Conservation (phyloP, 2,329 filamentous ascomycete species). For the Parascedosporium putredinis region DNA sequence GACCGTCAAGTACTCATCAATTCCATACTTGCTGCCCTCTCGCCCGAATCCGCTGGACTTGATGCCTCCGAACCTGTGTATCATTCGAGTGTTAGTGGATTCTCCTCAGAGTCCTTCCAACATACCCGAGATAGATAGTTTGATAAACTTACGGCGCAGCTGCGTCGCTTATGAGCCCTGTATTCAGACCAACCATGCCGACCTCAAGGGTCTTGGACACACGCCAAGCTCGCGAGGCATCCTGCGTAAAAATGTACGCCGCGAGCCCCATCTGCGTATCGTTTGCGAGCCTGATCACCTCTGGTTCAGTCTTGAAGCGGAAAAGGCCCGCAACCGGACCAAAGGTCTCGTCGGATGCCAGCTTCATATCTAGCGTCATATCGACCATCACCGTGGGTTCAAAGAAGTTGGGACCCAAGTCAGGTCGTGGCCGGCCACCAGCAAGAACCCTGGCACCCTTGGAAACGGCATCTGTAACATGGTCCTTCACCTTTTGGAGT, state of each 20-base stretch:
- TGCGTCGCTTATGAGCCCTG: conserved; percentile 52
- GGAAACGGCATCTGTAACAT: conserved; percentile 51
- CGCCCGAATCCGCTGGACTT: no score
- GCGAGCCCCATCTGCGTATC: conserved; percentile 57
- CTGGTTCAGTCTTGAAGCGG: conserved; percentile 57
- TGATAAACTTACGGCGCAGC: conserved; percentile 35
- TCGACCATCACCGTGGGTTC: conserved; percentile 57
- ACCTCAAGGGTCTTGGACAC: conserved; percentile 68
- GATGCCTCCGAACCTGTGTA: no score
- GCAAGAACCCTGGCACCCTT: conserved; percentile 49
- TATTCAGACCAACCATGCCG: conserved; percentile 81
- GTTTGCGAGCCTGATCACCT: conserved; percentile 59
- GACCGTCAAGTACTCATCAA: no score
- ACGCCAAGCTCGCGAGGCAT: conserved; percentile 48
- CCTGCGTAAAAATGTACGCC: conserved; percentile 60
- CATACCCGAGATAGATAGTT: no score
- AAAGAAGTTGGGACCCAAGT: conserved; percentile 59
- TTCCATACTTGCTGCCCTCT: no score
- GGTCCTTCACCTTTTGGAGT: conserved; percentile 49
- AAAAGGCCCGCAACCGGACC: conserved; percentile 61
- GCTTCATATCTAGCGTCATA: conserved; percentile 55
- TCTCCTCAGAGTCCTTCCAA: no score
- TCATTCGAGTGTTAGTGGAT: no score
- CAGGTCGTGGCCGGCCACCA: conserved; percentile 46
- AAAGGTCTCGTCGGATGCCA: conserved; percentile 62